Evolutionary conservation across 345 rosid species (phyloP).

Genomic region (Dovyalis caffra): DNA sequence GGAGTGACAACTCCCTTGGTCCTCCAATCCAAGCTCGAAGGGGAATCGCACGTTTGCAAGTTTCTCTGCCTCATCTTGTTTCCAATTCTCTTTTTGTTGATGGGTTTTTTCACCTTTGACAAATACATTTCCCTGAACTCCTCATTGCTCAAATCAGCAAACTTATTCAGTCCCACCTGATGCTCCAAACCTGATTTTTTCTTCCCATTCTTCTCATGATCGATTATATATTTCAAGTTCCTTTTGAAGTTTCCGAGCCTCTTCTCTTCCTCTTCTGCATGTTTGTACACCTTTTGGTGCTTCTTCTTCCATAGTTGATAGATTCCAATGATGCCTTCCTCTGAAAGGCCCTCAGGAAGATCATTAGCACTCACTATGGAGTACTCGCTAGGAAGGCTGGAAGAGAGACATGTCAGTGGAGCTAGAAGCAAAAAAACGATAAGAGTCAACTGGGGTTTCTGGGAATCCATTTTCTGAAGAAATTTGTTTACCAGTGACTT

Average conservation of each 20-base stretch:
- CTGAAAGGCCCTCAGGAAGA: conserved; percentile 30
- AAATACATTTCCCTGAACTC: conserved; percentile 44
- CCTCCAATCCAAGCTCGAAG: conserved; percentile 69
- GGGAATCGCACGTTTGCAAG: conserved; percentile 42
- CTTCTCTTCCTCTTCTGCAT: conserved; percentile 43
- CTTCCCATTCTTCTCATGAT: conserved; percentile 29
- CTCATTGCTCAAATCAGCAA: conserved; percentile 65
- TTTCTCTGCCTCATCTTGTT: background rate
- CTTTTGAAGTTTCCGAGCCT: conserved; percentile 41
- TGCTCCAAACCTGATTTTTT: conserved; percentile 17
- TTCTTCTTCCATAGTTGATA: conserved; percentile 49
- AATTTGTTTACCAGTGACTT: too few relatives aligned
- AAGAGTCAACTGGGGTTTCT: conserved; percentile 7
- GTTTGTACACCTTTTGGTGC: conserved; percentile 53
- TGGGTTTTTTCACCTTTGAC: conserved; percentile 49
- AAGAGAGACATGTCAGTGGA: conserved; percentile 23
- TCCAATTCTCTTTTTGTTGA: conserved; percentile 13
- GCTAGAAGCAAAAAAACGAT: conserved; percentile 26
- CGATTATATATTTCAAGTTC: conserved; percentile 53
- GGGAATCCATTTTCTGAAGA: conserved; percentile 39
- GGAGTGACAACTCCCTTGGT: conserved; percentile 51
- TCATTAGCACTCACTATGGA: conserved; percentile 43
- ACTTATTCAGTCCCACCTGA: conserved; percentile 54
- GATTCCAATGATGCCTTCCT: conserved; percentile 43
- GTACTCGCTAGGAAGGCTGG: conserved; percentile 39